Percentiles rank a stretch among this genome's conserved stretches.
phyloP scores from a whole-genome alignment of 208 protist species.

The Leishmania aethiopica region DNA sequence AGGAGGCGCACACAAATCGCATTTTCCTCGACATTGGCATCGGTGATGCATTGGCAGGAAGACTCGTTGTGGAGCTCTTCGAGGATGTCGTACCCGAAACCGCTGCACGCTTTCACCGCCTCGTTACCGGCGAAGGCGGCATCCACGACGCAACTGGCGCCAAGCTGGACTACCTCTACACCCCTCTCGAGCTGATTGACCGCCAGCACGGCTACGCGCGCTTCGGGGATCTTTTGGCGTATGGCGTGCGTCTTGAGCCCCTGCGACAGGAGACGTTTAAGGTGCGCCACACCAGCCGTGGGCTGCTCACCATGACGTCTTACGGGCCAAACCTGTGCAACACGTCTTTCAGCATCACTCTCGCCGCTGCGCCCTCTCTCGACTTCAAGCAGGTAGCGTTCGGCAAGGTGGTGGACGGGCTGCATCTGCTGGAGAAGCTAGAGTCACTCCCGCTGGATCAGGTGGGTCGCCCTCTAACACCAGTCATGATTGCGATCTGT shows the following conservation, averaged over 20 bases:
- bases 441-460: constrained; percentile 68
- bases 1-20: constrained; percentile 67
- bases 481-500: constrained; percentile 71
- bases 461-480: constrained; percentile 54
- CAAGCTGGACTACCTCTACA: constrained; percentile 83
- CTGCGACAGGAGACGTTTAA: constrained; percentile 91
- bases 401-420: constrained; percentile 88
- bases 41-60: constrained; percentile 62
- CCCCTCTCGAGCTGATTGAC: constrained; percentile 60
- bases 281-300: constrained; percentile 79
- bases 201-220: constrained; percentile 34
- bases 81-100: constrained; percentile 84
- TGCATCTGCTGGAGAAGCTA: constrained; percentile 70
- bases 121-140: constrained; percentile 80
- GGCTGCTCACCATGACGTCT: constrained; percentile 90
- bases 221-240: constrained; percentile 46
- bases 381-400: constrained; percentile 97
- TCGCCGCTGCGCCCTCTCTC: constrained; percentile 57
- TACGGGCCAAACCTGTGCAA: constrained; percentile 72
- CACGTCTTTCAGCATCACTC: constrained; percentile 79
- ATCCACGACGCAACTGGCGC: constrained; percentile 53
- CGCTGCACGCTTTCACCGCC: constrained; percentile 85
- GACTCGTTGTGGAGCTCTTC: constrained; percentile 92
- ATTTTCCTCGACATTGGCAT: constrained; percentile 89
- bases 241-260: constrained; percentile 48